A percentile compares a stretch with the other conserved stretches of the same genome.
Conservation (phyloP, 495 filamentous ascomycete genomes). For the Coniosporium apollinis region DNA sequence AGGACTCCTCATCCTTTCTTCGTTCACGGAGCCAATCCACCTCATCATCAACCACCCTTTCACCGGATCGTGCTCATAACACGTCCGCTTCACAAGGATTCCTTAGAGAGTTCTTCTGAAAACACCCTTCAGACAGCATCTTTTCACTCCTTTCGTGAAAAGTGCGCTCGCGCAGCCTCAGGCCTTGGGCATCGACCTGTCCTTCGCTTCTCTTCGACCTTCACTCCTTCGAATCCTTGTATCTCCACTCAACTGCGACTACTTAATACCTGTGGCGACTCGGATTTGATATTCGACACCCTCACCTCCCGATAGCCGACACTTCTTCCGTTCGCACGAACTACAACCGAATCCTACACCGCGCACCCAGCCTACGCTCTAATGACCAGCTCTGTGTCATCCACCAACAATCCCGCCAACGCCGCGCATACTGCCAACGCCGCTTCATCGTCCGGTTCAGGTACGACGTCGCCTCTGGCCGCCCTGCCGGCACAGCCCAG, state of each 20-base stretch:
- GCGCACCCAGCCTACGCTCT: constrained; percentile 10
- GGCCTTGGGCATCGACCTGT: constrained; percentile 1
- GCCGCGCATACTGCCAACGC: constrained; percentile 38
- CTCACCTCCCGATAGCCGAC: not conserved
- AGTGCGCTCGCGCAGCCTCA: constrained; percentile 8
- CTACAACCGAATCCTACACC: not conserved
- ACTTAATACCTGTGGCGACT: constrained; percentile 8
- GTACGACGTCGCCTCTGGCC: constrained; percentile 42
- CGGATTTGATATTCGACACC: constrained; percentile 33
- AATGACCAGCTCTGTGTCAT: constrained; percentile 26
- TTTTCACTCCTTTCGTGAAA: no score
- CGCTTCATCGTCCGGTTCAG: constrained; percentile 42
- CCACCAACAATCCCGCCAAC: constrained; percentile 29
- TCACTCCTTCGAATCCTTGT: constrained; percentile 3
- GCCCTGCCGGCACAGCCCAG: constrained; percentile 43
- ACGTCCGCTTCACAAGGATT: no score
- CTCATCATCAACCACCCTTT: no score
- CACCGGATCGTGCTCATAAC: no score
- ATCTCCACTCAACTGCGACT: constrained; percentile 2
- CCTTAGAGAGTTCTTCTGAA: no score
- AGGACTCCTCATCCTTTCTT: no score
- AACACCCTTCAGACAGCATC: no score
- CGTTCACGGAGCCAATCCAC: no score
- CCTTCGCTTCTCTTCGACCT: constrained; percentile 4
- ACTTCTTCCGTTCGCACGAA: not conserved